Base-by-base conservation (phyloP, 169 alveolate species). In the Eimeria tenella region DNA sequence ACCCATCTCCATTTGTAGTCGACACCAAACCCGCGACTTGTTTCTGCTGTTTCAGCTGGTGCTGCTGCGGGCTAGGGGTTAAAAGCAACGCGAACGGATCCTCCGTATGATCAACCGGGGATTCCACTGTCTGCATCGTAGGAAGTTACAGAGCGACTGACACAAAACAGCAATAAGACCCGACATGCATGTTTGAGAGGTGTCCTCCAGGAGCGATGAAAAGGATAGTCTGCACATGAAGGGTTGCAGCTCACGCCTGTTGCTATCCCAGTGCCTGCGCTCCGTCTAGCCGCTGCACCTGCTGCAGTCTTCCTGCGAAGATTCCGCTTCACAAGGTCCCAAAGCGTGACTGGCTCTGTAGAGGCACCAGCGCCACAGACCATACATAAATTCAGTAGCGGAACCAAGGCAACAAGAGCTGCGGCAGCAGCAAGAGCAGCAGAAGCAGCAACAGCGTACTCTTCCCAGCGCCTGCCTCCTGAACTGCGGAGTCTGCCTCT, bases 341-440 rank as follows among this genome's bases (percentile, higher is more conserved):
- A 89, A 63, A 89, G 94, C 52, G 94, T 89, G 65, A 89, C 52
- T 31, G 94, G 89, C 63, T 73, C 94, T 89, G 94, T 50, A 75
- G 65, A 53, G 50, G 60, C 77, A 60, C 70, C 88, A 79, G 88
- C 88, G 50, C 42, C 71, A 15, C 62, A 21, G 42, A 11, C 11
- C 52, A 55, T n/a, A 15, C 6, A 58, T 74, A 31, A 21, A 25
- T 23, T 55, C 90, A 58, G 42, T 31, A 13, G 68, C 68, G 79
- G 49, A 68, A n/a, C 83, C 83, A 6, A 21, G 9, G 83, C 56
- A n/a, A 42, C n/a, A 31, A 21, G 15, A 15, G 77, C 77, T 56
- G 53, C 60, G n/a, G 62, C 75, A 23, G 75, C 60, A 25, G 75
- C 25, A 8, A 19, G 53, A 50, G 71, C 86, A 13, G 42, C 62